Conservation (phyloP, 192 early-diverging fungal species). For the Mortierella claussenii region DNA sequence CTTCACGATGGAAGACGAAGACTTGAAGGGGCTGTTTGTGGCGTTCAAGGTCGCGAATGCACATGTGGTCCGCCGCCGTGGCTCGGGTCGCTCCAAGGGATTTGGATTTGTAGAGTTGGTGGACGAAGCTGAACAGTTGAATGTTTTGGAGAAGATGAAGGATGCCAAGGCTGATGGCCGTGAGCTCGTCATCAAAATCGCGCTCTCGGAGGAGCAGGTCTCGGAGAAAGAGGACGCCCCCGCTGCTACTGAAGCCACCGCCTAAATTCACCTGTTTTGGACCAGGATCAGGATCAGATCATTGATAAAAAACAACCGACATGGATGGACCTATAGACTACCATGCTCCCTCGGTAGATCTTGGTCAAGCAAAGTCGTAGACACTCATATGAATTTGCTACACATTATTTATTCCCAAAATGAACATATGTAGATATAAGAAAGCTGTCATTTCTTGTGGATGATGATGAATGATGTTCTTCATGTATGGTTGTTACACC, state of each 20-base stretch:
- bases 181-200: conserved; percentile 71
- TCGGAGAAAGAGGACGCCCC: conserved; percentile 11
- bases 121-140: conserved; percentile 80
- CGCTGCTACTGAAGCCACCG: not conserved
- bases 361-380: too few species aligned
- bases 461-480: too few species aligned
- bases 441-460: too few species aligned
- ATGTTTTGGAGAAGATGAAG: conserved; percentile 72
- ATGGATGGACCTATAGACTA: too few species aligned
- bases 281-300: too few species aligned
- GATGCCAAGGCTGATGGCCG: conserved; percentile 73
- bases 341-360: too few species aligned
- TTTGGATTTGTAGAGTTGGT: conserved; percentile 94
- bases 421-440: too few species aligned
- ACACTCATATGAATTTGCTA: too few species aligned
- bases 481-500: too few species aligned
- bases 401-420: too few species aligned
- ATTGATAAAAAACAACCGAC: too few species aligned
- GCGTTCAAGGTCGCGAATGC: conserved; percentile 76
- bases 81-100: conserved; percentile 84
- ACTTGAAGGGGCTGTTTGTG: conserved; percentile 78
- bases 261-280: conserved; percentile 6
- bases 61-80: conserved; percentile 75
- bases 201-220: conserved; percentile 62
- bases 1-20: conserved; percentile 74